Conservation (phyloP, 805 yeast species). For the Kluyveromyces starmeri region DNA sequence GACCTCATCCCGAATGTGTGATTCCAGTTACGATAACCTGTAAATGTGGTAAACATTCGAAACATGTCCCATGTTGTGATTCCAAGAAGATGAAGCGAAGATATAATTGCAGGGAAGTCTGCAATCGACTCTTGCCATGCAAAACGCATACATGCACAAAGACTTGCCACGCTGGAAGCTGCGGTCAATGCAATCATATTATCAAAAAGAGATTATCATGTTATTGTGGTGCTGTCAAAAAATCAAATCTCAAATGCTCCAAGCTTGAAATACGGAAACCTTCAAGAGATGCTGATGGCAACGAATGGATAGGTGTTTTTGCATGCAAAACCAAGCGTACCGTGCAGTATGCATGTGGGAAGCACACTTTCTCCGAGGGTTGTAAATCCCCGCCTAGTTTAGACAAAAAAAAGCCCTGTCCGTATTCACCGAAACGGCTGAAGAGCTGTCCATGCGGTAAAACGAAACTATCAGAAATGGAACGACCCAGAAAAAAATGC, state of each 20-base stretch:
- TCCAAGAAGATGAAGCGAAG: constrained; percentile 53
- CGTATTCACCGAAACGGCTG: constrained; percentile 49
- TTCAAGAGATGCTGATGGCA: constrained; percentile 22
- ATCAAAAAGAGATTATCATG: constrained; percentile 40
- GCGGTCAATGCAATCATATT: constrained; percentile 59
- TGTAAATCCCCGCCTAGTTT: constrained; percentile 27
- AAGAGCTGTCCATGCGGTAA: constrained; percentile 78
- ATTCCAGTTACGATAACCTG: constrained; percentile 65
- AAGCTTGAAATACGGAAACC: constrained; percentile 39
- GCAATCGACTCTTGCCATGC: constrained; percentile 60
- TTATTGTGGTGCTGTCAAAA: constrained; percentile 61
- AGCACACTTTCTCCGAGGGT: constrained; percentile 47
- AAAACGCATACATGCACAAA: constrained; percentile 56
- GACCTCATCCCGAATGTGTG: constrained; percentile 75
- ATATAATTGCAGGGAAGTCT: constrained; percentile 44
- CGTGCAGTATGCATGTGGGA: constrained; percentile 51
- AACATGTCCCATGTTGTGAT: constrained; percentile 69
- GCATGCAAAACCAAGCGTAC: constrained; percentile 39
- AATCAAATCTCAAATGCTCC: constrained; percentile 28
- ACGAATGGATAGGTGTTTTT: constrained; percentile 44
- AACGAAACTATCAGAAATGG: constrained; percentile 35
- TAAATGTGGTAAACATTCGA: constrained; percentile 58
- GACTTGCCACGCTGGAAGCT: constrained; percentile 71
- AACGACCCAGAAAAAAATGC: constrained; percentile 44
- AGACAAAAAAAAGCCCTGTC: constrained; percentile 39